Percentiles rank a stretch among this genome's conserved stretches.
phyloP scores from a whole-genome alignment of 208 protist genomes.

The Strigomonas culicis region DNA sequence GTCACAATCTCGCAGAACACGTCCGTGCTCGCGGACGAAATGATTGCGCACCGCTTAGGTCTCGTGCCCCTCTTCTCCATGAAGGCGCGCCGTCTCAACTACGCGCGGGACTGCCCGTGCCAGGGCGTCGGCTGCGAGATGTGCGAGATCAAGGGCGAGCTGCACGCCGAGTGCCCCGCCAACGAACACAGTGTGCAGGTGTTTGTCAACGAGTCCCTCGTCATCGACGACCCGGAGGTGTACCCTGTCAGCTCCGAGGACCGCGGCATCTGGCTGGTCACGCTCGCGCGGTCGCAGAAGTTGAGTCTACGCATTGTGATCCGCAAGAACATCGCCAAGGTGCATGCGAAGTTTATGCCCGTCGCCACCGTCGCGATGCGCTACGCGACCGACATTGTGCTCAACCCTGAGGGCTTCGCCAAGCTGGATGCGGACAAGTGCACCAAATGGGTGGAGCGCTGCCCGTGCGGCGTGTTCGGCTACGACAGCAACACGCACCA shows the following conservation, averaged over 20 bases:
- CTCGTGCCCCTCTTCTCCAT: slow-evolving; percentile 95
- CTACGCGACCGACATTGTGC: slow-evolving; percentile 88
- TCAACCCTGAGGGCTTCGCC: slow-evolving; percentile 88
- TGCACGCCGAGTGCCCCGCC: slow-evolving; percentile 75
- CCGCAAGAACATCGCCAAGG: slow-evolving; percentile 97
- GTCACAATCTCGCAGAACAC: slow-evolving; percentile 95
- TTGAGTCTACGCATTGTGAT: slow-evolving; percentile 78
- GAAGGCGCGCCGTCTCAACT: slow-evolving; percentile 82
- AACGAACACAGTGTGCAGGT: slow-evolving; percentile 78
- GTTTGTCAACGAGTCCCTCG: slow-evolving; percentile 71
- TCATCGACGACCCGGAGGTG: slow-evolving; percentile 74
- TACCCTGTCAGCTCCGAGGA: slow-evolving; percentile 81
- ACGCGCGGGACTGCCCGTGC: slow-evolving; percentile 81
- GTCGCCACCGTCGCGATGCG: slow-evolving; percentile 92
- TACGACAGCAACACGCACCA: slow-evolving; percentile 61
- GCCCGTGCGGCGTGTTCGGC: slow-evolving; percentile 85
- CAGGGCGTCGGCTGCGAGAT: slow-evolving; percentile 68
- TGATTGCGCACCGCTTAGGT: slow-evolving; percentile 98
- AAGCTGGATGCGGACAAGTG: slow-evolving; percentile 65
- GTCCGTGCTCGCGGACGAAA: slow-evolving; percentile 98
- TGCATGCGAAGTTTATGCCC: slow-evolving; percentile 98
- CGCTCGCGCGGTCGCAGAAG: slow-evolving; percentile 81
- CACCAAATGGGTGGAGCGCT: slow-evolving; percentile 82
- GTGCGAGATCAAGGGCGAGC: slow-evolving; percentile 84
- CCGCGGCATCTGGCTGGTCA: slow-evolving; percentile 84